phyloP scores from a whole-genome alignment of 352 stramenopile species.

The Globisporangium heterothallicum region DNA sequence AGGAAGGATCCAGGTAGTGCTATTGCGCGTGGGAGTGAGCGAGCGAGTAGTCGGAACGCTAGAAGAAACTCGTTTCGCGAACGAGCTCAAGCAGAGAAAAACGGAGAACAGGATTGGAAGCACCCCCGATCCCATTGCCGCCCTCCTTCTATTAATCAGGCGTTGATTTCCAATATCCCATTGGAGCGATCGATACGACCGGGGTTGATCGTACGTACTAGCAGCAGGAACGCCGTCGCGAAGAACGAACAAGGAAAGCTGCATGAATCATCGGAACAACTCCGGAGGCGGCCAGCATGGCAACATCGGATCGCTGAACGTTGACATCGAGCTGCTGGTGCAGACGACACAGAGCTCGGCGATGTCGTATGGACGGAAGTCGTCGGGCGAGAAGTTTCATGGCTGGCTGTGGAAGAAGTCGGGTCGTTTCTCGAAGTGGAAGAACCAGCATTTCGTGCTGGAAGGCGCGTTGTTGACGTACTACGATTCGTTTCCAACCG shows the following conservation, averaged over 20 bases:
- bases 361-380: slow-evolving; percentile 64
- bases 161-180: no score
- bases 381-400: slow-evolving; percentile 64
- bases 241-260: neutral
- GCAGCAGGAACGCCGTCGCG: neutral
- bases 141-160: no score
- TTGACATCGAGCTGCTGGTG: slow-evolving; percentile 82
- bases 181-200: no score
- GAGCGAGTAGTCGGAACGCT: no score
- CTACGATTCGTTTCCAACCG: slow-evolving; percentile 80
- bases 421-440: slow-evolving; percentile 75
- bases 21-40: no score
- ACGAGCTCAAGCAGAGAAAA: no score
- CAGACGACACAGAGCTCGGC: slow-evolving; percentile 72
- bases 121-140: no score
- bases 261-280: slow-evolving; percentile 15
- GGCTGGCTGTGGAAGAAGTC: slow-evolving; percentile 83
- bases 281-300: slow-evolving; percentile 9
- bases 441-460: slow-evolving; percentile 81
- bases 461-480: slow-evolving; percentile 73
- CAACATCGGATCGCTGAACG: slow-evolving; percentile 47
- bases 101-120: no score
- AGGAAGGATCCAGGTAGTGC: no score
- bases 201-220: no score
- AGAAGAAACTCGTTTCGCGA: no score